Base-by-base conservation (phyloP, 352 stramenopile species). In the Saprolegnia parasitica region DNA sequence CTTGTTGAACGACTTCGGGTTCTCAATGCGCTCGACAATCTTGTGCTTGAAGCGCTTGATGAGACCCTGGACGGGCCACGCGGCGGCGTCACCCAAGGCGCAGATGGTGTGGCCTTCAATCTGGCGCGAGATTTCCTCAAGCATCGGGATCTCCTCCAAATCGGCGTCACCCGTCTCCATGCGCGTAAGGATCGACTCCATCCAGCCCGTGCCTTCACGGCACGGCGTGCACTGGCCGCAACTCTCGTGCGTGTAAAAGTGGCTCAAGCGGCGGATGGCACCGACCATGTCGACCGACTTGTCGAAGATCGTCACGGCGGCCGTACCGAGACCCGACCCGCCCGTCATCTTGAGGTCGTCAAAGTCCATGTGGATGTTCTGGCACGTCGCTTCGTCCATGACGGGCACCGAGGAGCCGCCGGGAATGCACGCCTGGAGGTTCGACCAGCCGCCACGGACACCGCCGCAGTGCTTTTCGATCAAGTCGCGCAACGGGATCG, bases 21-120 rank as follows among this genome's bases (percentile, higher is more conserved):
- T 90, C 57, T 98, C 95, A 77, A 99, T 98, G 63, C 97, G 93
- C 75, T 99, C 93, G 68, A 98, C 95, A 68, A 99, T 89, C 78
- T 99, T 97, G 79, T 98, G 93, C 80, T 98, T 97, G 80, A 99
- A 99, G 80, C 98, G 97, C 74, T 96, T 84, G 73, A 99, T 97
- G 60, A 99, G 81, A 73, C 98, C 97, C 81, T 99, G 97, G 46
- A 99, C 95, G n/a, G 98, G 98, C 98, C 97, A 99, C 24, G 97
- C 97, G 23, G 98, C 98, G 26, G 98, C 98, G 77, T 99, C 98
- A 65, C 97, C 98, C 15, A 99, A 78, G 32, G 97, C 98, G 81
- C 98, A 99, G 80, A 99, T 99, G 35, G 98, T 99, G 83, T 99
- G 97, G 62, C 97, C 97, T 80, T 99, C 97, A 68, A 99, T 99